Evolutionary conservation across 1,284 basidiomycete species (phyloP).

Genomic region (Exobasidium rhododendri): DNA sequence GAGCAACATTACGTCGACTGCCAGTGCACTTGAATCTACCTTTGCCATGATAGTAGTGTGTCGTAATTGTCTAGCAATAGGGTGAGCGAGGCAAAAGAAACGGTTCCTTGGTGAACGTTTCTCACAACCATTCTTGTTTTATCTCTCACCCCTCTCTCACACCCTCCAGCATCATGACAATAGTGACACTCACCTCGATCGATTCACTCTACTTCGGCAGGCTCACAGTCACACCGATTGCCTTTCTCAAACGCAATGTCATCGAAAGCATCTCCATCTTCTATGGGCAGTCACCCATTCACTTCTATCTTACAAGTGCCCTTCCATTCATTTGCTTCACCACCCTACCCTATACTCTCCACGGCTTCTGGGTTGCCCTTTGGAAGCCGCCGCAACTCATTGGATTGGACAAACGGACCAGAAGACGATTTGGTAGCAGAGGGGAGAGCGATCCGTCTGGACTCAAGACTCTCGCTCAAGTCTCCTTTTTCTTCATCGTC

Average conservation of each 20-base stretch:
- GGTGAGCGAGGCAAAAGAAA: no score
- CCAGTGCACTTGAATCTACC: constrained; percentile 9
- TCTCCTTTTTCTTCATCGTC: constrained; percentile 23
- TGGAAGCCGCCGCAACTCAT: not conserved
- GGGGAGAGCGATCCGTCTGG: constrained; percentile 4
- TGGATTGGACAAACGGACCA: not conserved
- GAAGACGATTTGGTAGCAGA: not conserved
- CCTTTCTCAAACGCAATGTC: constrained; percentile 76
- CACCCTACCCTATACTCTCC: constrained; percentile 73
- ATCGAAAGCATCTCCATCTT: constrained; percentile 70
- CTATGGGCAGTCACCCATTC: constrained; percentile 81
- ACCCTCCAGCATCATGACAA: not conserved
- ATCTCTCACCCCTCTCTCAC: not conserved
- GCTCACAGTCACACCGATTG: constrained; percentile 72
- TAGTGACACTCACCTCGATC: constrained; percentile 40
- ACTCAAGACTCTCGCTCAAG: constrained; percentile 3
- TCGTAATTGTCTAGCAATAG: not conserved
- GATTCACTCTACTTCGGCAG: constrained; percentile 71
- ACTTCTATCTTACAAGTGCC: constrained; percentile 84
- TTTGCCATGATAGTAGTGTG: not conserved
- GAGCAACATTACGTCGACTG: not conserved
- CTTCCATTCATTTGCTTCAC: constrained; percentile 72
- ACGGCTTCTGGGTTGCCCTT: constrained; percentile 55
- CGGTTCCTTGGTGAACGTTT: no score
- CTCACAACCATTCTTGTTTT: not conserved